Percentiles rank a stretch among this genome's conserved stretches.
Evolutionary conservation across 176 grass and related monocot genomes (phyloP).

Genomic region (Oryza officinalis): DNA sequence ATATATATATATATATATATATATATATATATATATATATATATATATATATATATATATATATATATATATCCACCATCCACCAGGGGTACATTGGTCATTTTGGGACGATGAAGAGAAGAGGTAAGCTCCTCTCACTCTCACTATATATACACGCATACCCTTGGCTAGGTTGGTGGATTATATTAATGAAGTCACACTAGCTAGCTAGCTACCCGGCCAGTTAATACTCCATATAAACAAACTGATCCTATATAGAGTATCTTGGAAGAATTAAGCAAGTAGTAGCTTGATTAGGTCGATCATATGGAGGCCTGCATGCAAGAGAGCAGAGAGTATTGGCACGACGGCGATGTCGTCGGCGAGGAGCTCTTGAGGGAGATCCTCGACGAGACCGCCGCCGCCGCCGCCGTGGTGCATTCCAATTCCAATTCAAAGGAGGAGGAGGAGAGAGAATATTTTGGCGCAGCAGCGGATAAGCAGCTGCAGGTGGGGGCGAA

Average conservation of each 20-base stretch:
- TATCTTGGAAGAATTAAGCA: not conserved
- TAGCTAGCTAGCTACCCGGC: not conserved
- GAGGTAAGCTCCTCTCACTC: not conserved
- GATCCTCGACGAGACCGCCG: conserved; percentile 34
- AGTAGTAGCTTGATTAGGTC: not conserved
- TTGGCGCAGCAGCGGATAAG: not conserved
- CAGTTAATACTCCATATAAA: not conserved
- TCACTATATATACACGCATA: conserved; percentile 24
- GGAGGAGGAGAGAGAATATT: not conserved
- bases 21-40: no score
- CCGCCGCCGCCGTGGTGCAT: not conserved
- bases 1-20: no score
- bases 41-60: no score
- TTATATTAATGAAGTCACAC: not conserved
- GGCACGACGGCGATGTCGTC: conserved; percentile 39
- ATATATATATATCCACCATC: not conserved
- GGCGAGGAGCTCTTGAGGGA: conserved; percentile 64
- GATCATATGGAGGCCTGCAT: conserved; percentile 10
- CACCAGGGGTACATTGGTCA: conserved; percentile 44
- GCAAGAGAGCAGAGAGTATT: conserved; percentile 47
- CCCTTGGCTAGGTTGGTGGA: conserved; percentile 30
- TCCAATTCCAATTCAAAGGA: not conserved
- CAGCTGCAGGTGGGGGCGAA: not conserved
- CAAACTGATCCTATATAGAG: no score
- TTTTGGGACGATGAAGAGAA: conserved; percentile 16